Evolutionary conservation across 805 yeast genomes (phyloP), one percentile per base, ranked within the genome.

Genomic region (Myxozyma neglecta): DNA sequence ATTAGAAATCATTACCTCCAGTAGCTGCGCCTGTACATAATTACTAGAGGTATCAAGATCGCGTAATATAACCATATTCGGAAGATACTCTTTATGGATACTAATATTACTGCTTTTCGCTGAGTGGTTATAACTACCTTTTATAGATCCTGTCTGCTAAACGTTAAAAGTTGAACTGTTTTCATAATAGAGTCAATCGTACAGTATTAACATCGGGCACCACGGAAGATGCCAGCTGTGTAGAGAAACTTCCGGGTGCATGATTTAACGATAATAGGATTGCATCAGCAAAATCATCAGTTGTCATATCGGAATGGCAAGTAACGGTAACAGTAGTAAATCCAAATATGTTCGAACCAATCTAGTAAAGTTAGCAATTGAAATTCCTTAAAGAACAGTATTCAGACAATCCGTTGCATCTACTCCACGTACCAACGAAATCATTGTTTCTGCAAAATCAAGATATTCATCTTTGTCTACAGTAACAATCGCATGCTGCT

Each of bases 311-410:
- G 7, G 60, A 45, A 9, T 56, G 8, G 36, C 67, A 64, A 5
- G 24, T 42, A 6, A 61, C 52, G 16, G 61, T 50, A 6, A 42
- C 48, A 3, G 60, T 56, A 10, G 55, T 44, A 36, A 64, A 58
- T 16, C 67, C 67, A 43, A 64, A 64, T 6, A 64, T 51, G 32
- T 60, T 60, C 24, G 65, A 56, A 4, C 58, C 66, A 37, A 64
- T 62, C 67, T 64, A 36, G 10, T 10, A n/a, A 35, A 9, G 11
- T 47, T n/a, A 55, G 13, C 24, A 47, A 13, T 18, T 14, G 9
- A 16, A 11, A 3, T 6, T 35, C 11, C 13, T 18, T 13, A 32
- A 29, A n/a, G 16, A 36, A 16, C 16, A 13, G 46, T 5, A 5
- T 2, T n/a, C 46, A 42, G 6, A 39, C 3, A 11, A 39, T 39